These are phyloP conservation scores for Rhododendron henanense DNA, from an alignment of 148 eudicot genomes.

Conservation along the genomic window DNA sequence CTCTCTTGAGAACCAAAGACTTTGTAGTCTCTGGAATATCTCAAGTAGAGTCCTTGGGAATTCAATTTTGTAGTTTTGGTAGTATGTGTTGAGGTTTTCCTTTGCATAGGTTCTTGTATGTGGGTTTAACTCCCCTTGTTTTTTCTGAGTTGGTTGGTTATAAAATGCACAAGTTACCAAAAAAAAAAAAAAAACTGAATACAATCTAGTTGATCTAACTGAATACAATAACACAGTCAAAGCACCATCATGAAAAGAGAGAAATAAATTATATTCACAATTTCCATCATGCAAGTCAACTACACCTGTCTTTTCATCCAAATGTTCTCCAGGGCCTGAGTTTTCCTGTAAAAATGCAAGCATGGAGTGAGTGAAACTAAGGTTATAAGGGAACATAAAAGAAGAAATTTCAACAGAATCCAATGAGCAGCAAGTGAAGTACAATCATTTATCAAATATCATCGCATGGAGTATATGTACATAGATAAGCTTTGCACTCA, in stretches of 20 bases:
- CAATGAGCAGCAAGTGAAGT: conserved; percentile 4
- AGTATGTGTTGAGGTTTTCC: too few species aligned
- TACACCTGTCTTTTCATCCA: conserved; percentile 24
- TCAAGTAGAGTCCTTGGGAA: too few species aligned
- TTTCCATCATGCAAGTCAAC: conserved; percentile 25
- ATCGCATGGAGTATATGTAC: neutral
- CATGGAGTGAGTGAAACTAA: neutral
- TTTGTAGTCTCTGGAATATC: too few species aligned
- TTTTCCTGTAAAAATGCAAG: conserved; percentile 24
- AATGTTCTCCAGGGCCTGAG: conserved; percentile 19
- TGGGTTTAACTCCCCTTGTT: too few species aligned
- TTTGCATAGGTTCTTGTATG: too few species aligned
- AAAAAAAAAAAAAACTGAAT: too few species aligned
- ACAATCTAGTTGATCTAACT: too few species aligned
- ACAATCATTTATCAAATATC: neutral
- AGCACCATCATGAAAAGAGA: neutral
- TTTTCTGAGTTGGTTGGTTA: too few species aligned
- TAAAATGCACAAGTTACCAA: too few species aligned
- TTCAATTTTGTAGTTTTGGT: too few species aligned
- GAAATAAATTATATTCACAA: conserved; percentile 23
- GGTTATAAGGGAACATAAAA: neutral
- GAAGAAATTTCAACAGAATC: conserved; percentile 1
- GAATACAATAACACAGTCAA: neutral
- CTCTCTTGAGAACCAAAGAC: too few species aligned
- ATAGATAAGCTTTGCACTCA: neutral